phyloP scores from a whole-genome alignment of 495 filamentous ascomycete species.

The Tetracladium setigerum region DNA sequence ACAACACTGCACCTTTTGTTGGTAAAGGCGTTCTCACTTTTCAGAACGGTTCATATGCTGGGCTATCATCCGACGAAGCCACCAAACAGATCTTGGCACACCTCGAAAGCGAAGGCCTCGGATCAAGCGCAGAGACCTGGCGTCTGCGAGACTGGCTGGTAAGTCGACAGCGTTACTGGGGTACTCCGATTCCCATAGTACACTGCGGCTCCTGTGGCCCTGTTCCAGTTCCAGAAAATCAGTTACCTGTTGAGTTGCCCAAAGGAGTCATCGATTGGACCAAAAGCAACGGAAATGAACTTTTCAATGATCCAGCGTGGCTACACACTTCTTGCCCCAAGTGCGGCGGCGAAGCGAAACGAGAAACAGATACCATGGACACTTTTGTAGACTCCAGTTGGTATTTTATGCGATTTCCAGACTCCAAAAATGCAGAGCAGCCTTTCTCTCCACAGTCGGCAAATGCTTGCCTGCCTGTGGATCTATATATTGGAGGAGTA shows the following conservation, averaged over 20 bases:
- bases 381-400: conserved; percentile 92
- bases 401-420: conserved; percentile 79
- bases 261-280: conserved; percentile 60
- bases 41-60: conserved; percentile 50
- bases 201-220: conserved; percentile 72
- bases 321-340: conserved; percentile 67
- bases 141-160: conserved; percentile 81
- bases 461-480: conserved; percentile 56
- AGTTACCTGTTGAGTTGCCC: conserved; percentile 73
- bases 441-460: conserved; percentile 54
- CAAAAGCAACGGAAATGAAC: conserved; percentile 63
- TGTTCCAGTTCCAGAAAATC: conserved; percentile 66
- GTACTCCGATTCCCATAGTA: conserved; percentile 81
- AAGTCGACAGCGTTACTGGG: conserved; percentile 86
- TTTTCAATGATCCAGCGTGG: conserved; percentile 66
- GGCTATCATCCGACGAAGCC: conserved; percentile 54
- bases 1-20: conserved; percentile 42
- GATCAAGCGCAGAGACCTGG: conserved; percentile 59
- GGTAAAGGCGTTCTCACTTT: conserved; percentile 59
- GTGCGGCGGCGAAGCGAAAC: conserved; percentile 59
- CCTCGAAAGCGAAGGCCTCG: conserved; percentile 45
- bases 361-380: conserved; percentile 93
- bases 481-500: conserved; percentile 80
- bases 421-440: conserved; percentile 51
- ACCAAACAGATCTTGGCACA: conserved; percentile 50